Evolutionary conservation across 2,329 filamentous ascomycete species (phyloP).

Genomic region (Stachybotrys chlorohalonatus): DNA sequence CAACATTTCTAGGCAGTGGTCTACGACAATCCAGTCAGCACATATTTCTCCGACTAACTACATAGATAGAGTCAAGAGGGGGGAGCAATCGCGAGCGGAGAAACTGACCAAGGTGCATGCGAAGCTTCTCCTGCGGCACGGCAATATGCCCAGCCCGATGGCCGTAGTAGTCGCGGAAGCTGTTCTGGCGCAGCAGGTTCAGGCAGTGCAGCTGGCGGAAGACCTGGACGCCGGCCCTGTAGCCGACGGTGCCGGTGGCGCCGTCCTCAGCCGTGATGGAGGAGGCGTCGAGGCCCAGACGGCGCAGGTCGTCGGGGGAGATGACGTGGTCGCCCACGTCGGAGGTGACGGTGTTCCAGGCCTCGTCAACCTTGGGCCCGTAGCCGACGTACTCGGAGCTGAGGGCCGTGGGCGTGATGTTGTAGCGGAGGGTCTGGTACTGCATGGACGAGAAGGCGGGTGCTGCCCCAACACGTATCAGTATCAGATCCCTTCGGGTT

Average conservation of each 20-base stretch:
- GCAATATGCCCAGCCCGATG: conserved; percentile 38
- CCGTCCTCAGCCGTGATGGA: conserved; percentile 48
- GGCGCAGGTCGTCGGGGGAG: conserved; percentile 40
- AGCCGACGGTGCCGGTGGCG: conserved; percentile 46
- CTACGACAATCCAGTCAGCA: conserved; percentile 9
- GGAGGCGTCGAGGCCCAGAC: conserved; percentile 41
- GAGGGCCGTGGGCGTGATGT: conserved; percentile 34
- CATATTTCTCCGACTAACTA: neutral
- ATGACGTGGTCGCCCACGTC: conserved; percentile 53
- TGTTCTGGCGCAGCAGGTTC: conserved; percentile 37
- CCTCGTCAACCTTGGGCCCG: conserved; percentile 45
- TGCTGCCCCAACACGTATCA: conserved; percentile 19
- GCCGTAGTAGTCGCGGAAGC: conserved; percentile 40
- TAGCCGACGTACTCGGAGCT: conserved; percentile 43
- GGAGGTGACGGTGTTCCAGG: conserved; percentile 43
- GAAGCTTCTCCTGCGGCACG: conserved; percentile 28
- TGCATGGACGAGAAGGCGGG: conserved; percentile 36
- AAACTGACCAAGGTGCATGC: conserved; percentile 30
- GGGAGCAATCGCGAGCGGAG: too few relatives aligned
- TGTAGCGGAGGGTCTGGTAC: conserved; percentile 41
- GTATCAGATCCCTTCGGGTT: neutral
- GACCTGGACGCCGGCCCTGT: conserved; percentile 49
- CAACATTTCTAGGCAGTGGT: conserved; percentile 45
- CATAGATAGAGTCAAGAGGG: neutral
- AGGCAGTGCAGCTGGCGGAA: conserved; percentile 48